Evolutionary conservation across 202 grass and related monocot species (phyloP).

Genomic region (Carex sylvatica): DNA sequence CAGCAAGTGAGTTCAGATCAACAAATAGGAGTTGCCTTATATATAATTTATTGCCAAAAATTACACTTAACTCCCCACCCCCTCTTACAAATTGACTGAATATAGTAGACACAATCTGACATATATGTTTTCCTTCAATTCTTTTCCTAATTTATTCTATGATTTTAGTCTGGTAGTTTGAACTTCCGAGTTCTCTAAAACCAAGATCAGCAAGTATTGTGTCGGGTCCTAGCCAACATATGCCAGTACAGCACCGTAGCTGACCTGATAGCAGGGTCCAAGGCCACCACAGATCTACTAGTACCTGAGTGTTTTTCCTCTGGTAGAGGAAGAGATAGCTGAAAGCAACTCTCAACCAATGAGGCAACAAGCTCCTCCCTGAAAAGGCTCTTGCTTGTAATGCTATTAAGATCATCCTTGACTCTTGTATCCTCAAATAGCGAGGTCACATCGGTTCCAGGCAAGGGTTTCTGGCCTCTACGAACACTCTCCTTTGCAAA

Average conservation of each 20-base stretch:
- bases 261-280: background rate
- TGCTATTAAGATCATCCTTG: slow-evolving; percentile 86
- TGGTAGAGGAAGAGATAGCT: slow-evolving; percentile 85
- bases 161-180: background rate
- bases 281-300: background rate
- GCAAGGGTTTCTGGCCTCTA: slow-evolving; percentile 89
- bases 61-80: background rate
- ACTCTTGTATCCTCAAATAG: slow-evolving; percentile 95
- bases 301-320: slow-evolving; percentile 86
- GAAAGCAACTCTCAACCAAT: slow-evolving; percentile 95
- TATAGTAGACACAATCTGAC: background rate
- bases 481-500: slow-evolving; percentile 96
- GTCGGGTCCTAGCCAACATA: background rate
- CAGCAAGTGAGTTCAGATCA: background rate
- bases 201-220: background rate
- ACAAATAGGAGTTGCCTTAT: background rate
- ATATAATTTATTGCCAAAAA: background rate
- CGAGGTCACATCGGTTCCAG: slow-evolving; percentile 89
- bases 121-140: background rate
- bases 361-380: slow-evolving; percentile 94
- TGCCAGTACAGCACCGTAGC: background rate
- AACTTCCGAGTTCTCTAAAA: background rate
- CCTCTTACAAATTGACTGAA: background rate
- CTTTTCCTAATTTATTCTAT: background rate
- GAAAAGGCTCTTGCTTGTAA: slow-evolving; percentile 89